Evolutionary conservation across 1,284 basidiomycete species (phyloP).

Genomic region (Bjerkandera adusta): DNA sequence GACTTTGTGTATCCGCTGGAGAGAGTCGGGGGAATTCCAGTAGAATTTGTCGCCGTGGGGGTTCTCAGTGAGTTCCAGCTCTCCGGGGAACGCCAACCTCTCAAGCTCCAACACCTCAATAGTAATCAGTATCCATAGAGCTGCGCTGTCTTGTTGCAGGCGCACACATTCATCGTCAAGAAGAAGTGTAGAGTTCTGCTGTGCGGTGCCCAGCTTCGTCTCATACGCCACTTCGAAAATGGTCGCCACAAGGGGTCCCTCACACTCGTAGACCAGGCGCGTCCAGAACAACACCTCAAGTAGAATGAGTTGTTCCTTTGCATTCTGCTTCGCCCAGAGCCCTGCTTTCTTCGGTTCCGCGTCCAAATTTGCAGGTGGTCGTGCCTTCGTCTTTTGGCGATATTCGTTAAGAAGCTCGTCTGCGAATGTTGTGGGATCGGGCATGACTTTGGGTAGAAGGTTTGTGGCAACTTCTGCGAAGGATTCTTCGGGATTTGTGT

Average conservation of each 20-base stretch:
- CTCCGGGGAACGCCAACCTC: constrained; percentile 54
- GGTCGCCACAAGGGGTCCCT: constrained; percentile 56
- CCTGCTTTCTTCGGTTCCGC: constrained; percentile 61
- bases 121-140: constrained; percentile 75
- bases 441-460: constrained; percentile 58
- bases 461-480: constrained; percentile 53
- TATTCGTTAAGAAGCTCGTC: constrained; percentile 58
- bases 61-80: constrained; percentile 49
- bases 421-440: constrained; percentile 58
- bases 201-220: constrained; percentile 65
- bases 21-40: constrained; percentile 49
- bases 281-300: constrained; percentile 85
- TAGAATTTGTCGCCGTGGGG: constrained; percentile 52
- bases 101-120: constrained; percentile 83
- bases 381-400: constrained; percentile 48
- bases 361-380: constrained; percentile 49
- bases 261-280: constrained; percentile 78
- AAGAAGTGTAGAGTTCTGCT: constrained; percentile 65
- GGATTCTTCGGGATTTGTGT: constrained; percentile 50
- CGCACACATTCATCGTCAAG: constrained; percentile 72
- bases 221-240: constrained; percentile 66
- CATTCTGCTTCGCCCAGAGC: constrained; percentile 77
- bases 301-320: constrained; percentile 76
- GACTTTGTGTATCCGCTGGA: constrained; percentile 62
- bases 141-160: constrained; percentile 64